Evolutionary conservation across 345 rosid species (phyloP), one percentile per base, ranked within the genome.

Genomic region (Fremontodendron californicum): DNA sequence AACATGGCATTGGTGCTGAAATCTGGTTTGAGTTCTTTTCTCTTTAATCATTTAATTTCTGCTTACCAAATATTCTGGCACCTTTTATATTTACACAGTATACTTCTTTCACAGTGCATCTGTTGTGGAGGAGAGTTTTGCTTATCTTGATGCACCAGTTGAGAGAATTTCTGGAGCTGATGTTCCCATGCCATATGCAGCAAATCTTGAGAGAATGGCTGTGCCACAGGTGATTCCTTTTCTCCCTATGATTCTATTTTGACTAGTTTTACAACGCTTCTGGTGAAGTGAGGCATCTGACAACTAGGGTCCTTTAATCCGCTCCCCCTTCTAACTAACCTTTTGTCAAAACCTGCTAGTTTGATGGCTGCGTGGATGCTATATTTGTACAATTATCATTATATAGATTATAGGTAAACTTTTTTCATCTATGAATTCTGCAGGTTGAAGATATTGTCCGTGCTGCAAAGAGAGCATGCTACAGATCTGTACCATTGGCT

Each of bases 121-220:
- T n/a, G 80, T 91, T 78, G 37, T 89, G 40, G 96, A 91, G 83
- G 93, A 91, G 33, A 88, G 93, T 87, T 91, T 89, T 27, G 83
- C 83, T 64, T 88, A 89, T 81, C 92, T 89, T n/a, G 95, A 89
- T 76, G 90, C 95, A 5, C 86, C 92, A 0, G 88, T 89, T 65
- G 90, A 91, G 88, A 88, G 96, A 82, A 81, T 89, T 79, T 74
- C 89, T 64, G 91, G 95, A 67, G 92, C 95, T 46, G 95, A 91
- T 80, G 88, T 88, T 75, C 91, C 93, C 54, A 87, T 86, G 93
- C 92, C 96, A 43, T 91, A 86, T 73, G 92, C 92, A 2, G 84
- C 89, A 25, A 89, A 91, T 83, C 87, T 89, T 60, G 92, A 91
- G 85, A 87, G 93, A 77, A 21, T 87, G 80, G 90, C 92, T 77